Percentiles rank a stretch among this genome's conserved stretches.
These are phyloP conservation scores for Diplodia mutila DNA, from an alignment of 2,329 filamentous ascomycete species.

Conservation along the genomic window DNA sequence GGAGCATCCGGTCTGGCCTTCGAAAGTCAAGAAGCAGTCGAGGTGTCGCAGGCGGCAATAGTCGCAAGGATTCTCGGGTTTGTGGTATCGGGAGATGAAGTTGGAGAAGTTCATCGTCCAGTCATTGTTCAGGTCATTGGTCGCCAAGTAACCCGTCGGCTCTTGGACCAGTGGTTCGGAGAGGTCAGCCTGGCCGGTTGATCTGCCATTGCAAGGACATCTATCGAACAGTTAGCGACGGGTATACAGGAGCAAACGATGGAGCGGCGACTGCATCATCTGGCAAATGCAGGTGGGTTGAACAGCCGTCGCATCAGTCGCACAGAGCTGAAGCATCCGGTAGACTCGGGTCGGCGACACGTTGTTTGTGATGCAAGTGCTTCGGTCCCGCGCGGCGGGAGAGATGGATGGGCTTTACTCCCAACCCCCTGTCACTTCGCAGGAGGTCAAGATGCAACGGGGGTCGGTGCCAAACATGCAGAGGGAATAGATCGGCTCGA, in stretches of 20 bases:
- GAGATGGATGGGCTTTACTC: not conserved
- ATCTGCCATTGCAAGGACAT: conserved; percentile 32
- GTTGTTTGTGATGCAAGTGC: not conserved
- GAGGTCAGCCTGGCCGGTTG: conserved; percentile 2
- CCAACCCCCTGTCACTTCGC: not conserved
- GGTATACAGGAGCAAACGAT: not conserved
- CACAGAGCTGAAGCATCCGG: not conserved
- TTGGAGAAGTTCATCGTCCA: conserved; percentile 50
- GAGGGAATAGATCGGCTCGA: not conserved
- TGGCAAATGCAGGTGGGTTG: not conserved
- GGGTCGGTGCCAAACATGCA: not conserved
- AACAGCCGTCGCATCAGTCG: not conserved
- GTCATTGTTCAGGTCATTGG: conserved; percentile 32
- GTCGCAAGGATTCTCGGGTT: conserved; percentile 51
- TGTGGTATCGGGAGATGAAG: conserved; percentile 53
- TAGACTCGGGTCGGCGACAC: not conserved
- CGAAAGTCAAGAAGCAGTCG: conserved; percentile 51
- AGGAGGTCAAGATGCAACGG: not conserved
- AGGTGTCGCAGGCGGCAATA: conserved; percentile 53
- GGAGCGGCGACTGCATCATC: not conserved
- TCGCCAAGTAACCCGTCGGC: conserved; percentile 25
- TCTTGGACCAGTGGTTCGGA: not conserved
- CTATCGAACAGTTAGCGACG: conserved; percentile 26
- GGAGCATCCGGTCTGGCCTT: conserved; percentile 48
- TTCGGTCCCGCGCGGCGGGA: no score